Conservation (phyloP, 2,329 filamentous ascomycete species). For the Ophiostoma quercus region DNA sequence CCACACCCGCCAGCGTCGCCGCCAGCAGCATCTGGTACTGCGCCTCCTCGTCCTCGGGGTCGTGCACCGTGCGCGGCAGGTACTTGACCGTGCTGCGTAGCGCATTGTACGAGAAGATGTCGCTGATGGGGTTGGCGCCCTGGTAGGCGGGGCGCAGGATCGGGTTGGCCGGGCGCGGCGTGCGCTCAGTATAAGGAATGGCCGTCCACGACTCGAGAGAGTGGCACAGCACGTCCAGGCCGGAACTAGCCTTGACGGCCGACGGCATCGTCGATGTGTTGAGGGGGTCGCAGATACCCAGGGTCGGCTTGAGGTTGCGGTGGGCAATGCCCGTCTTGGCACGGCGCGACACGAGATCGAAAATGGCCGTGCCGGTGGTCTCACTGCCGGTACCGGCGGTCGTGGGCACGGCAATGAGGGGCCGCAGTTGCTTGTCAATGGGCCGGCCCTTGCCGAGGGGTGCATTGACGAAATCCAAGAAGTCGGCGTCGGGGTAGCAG, state of each 20-base stretch:
- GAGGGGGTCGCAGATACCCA: conserved; percentile 78
- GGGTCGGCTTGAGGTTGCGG: conserved; percentile 87
- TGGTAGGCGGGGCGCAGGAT: conserved; percentile 91
- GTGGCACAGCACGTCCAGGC: conserved; percentile 92
- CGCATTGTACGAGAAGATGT: conserved; percentile 90
- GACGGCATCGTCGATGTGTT: conserved; percentile 96
- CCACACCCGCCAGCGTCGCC: conserved; percentile 86
- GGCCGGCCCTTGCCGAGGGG: conserved; percentile 80
- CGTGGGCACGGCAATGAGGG: conserved; percentile 77
- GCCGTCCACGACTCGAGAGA: conserved; percentile 95
- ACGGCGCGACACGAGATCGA: conserved; percentile 82
- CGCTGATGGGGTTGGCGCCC: conserved; percentile 93
- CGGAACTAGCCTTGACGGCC: conserved; percentile 85
- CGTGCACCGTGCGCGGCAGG: conserved; percentile 76
- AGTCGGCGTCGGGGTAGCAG: conserved; percentile 83
- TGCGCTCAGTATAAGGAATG: conserved; percentile 85
- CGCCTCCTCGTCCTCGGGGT: conserved; percentile 87
- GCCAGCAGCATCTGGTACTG: conserved; percentile 95
- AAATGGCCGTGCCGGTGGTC: conserved; percentile 96
- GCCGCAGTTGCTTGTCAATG: conserved; percentile 64
- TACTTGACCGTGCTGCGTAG: conserved; percentile 83
- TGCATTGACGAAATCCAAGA: conserved; percentile 96
- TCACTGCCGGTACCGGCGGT: conserved; percentile 86
- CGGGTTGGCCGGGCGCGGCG: conserved; percentile 79
- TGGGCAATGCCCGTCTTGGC: conserved; percentile 96